Base-by-base conservation (phyloP, 257 asterid genomes). In the Hygrophila difformis region DNA sequence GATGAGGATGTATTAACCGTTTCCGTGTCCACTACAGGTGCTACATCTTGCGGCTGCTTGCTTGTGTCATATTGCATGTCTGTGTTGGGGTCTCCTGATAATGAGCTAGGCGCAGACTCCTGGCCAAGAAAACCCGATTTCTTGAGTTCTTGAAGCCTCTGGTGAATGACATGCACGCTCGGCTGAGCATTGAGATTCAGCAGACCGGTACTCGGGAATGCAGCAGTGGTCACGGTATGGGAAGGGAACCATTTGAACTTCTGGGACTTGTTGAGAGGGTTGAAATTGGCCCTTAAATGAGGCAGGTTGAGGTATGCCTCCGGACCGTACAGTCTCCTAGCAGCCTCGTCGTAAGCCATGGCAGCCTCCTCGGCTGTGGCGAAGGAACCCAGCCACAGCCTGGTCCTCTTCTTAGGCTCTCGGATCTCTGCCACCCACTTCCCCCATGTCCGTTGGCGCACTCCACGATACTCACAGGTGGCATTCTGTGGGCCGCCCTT, bases 281-380 rank as follows among this genome's bases (percentile, higher is more conserved):
- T 87, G 75, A 80, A 72, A 44, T 70, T 83, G 8, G 83, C 76
- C 55, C 88, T 70, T 57, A 80, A 51, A 29, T 87, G 97, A 2
- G 94, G 95, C 37, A 87, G 72, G 61, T 83, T 87, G 35, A 87
- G 93, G 78, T 75, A 81, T 45, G 97, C 94, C 58, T 87, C 94
- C 0, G 94, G 78, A 18, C 97, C 97, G 8, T 87, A 87, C 45
- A 87, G 46, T 59, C 97, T 78, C 34, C 94, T 61, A 0, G 97
- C 97, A 0, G 97, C 97, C 55, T 87, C 97, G 39, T 83, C 94
- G 8, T 87, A 87, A 0, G 97, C 97, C 93, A 83, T 83, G 50
- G 94, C 97, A 0, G 97, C 94, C 64, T 83, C 97, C 51, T 87
- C 94, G 0, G 94, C 97, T 0, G 93, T 87, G 10, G 94, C 68